Conservation (phyloP, 148 eudicot genomes). For the Nepenthes gracilis region DNA sequence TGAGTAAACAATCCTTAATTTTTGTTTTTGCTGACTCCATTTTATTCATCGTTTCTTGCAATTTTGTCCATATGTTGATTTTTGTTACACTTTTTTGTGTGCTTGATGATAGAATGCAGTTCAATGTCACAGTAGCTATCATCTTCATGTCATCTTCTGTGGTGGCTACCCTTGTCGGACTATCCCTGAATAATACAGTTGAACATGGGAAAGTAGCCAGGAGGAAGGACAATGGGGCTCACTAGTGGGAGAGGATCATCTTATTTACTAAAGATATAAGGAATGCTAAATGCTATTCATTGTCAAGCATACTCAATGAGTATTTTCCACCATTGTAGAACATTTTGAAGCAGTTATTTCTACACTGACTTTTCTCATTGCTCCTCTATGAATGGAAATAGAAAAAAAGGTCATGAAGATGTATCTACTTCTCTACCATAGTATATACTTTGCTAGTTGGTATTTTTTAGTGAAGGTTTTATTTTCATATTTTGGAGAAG, state of each 20-base stretch:
- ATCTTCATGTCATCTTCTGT: conserved; percentile 41
- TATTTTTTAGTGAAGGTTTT: no score
- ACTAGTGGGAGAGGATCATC: conserved; percentile 66
- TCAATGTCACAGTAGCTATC: conserved; percentile 37
- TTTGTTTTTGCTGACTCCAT: background rate
- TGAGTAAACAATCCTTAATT: conserved; percentile 33
- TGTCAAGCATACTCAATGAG: conserved; percentile 50
- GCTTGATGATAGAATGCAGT: conserved; percentile 29
- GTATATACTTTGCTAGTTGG: no score
- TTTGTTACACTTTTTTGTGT: background rate
- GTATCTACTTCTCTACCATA: no score
- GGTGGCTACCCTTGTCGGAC: conserved; percentile 38
- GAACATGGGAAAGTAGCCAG: conserved; percentile 22
- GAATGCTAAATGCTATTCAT: conserved; percentile 59
- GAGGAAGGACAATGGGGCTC: conserved; percentile 49
- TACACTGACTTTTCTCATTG: no score
- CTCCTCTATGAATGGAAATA: no score
- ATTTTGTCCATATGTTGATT: background rate
- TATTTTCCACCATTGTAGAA: conserved; percentile 56
- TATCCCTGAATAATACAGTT: conserved; percentile 46
- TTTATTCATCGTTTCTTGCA: background rate
- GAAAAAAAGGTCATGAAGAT: no score
- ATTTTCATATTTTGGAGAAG: no score
- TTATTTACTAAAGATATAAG: conserved; percentile 48
- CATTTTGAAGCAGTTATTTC: no score